phyloP scores from a whole-genome alignment of 108 stramenopile species.

The Skeletonema costatum region DNA sequence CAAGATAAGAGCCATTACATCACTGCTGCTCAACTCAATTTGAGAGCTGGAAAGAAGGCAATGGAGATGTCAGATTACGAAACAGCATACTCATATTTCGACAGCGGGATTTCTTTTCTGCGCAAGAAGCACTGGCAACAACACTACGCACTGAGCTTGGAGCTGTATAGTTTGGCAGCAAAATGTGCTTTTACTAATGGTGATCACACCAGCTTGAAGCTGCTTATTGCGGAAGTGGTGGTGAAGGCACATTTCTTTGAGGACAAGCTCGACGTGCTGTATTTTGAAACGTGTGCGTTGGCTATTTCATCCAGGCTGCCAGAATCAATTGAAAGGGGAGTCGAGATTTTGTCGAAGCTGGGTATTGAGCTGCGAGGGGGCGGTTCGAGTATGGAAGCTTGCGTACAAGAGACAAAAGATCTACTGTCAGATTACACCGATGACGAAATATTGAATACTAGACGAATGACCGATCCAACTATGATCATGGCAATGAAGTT shows the following conservation, averaged over 20 bases:
- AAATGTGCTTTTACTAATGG: conserved; percentile 11
- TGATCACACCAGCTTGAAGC: conserved; percentile 1
- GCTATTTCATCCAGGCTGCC: background rate
- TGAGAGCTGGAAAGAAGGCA: conserved; percentile 35
- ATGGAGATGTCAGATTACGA: conserved; percentile 20
- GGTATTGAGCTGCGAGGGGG: background rate
- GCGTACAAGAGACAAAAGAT: background rate
- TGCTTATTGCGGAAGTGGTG: background rate
- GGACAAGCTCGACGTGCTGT: conserved; percentile 4
- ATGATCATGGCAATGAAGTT: conserved; percentile 26
- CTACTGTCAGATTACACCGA: background rate
- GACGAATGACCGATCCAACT: conserved; percentile 7
- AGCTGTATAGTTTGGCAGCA: background rate
- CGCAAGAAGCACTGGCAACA: conserved; percentile 20
- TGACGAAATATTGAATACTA: conserved; percentile 5
- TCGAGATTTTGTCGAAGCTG: background rate
- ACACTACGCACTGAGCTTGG: conserved; percentile 4
- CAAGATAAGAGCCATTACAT: too few species aligned
- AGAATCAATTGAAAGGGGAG: conserved; percentile 1
- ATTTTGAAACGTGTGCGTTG: background rate
- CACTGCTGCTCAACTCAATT: conserved; percentile 5
- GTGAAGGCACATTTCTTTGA: background rate
- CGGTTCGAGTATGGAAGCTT: background rate
- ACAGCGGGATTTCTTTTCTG: conserved; percentile 23
- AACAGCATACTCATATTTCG: conserved; percentile 7